These are phyloP conservation scores for Alnus glutinosa DNA, from an alignment of 306 rosid species.

Conservation along the genomic window DNA sequence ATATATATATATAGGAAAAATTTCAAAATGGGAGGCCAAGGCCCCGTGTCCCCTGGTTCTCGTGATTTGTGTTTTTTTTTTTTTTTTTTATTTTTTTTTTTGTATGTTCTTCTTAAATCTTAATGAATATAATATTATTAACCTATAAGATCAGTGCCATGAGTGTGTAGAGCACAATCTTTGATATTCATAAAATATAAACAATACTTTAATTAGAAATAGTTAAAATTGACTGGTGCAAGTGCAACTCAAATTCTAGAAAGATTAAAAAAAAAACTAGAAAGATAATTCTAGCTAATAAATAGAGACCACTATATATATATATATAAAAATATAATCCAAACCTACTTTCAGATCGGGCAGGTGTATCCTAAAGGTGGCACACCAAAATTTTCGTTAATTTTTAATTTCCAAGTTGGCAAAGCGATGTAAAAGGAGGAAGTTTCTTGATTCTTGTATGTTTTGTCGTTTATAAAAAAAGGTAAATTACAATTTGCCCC, in stretches of 20 bases:
- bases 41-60: background rate
- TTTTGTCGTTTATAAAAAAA: background rate
- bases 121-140: background rate
- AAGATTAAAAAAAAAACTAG: background rate
- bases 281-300: background rate
- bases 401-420: background rate
- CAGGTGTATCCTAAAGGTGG: constrained; percentile 11
- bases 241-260: background rate
- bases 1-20: no score
- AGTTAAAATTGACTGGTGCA: background rate
- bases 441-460: background rate
- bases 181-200: background rate
- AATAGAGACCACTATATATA: background rate
- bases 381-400: background rate
- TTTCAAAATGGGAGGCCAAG: no score
- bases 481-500: no score
- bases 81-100: background rate
- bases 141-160: background rate
- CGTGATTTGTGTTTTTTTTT: background rate
- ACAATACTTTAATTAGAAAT: background rate
- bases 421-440: background rate
- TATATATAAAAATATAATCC: background rate
- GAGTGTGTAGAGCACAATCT: background rate
- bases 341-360: background rate
- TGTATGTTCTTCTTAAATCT: background rate